Conservation (phyloP, 192 early-diverging fungal species). For the Geranomyces michiganensis region DNA sequence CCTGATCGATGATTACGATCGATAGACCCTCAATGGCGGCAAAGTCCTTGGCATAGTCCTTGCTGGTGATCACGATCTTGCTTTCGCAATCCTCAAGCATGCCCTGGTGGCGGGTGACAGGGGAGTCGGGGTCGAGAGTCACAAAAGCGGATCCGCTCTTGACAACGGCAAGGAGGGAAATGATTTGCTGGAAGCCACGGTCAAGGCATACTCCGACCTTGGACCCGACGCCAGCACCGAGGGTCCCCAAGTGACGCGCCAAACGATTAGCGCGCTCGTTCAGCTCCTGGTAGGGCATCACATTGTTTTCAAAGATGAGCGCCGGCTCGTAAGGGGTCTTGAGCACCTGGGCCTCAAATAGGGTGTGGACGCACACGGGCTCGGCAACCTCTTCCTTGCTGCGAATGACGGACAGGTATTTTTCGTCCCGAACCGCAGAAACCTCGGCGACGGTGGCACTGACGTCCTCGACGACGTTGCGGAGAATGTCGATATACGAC, state of each 20-base stretch:
- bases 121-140: not conserved
- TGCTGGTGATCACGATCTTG: no score
- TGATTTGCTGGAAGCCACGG: slow-evolving; percentile 13
- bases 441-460: slow-evolving; percentile 2
- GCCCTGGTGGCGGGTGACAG: not conserved
- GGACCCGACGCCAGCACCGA: not conserved
- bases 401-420: not conserved
- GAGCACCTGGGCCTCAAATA: not conserved
- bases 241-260: not conserved
- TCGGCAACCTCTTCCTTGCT: not conserved
- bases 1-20: not conserved
- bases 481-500: not conserved
- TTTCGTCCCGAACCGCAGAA: not conserved
- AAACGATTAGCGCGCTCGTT: slow-evolving; percentile 16
- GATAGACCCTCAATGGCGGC: not conserved
- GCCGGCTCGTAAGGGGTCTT: not conserved
- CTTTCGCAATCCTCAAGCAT: not conserved
- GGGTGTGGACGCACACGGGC: slow-evolving; percentile 3
- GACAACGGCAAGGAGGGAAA: slow-evolving; percentile 19
- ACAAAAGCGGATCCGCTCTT: slow-evolving; percentile 28
- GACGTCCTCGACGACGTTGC: not conserved
- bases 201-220: slow-evolving; percentile 18
- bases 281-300: slow-evolving; percentile 21
- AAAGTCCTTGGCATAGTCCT: not conserved
- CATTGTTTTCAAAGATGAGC: not conserved